A percentile compares a stretch with the other conserved stretches of the same genome.
These are phyloP conservation scores for Pythium vanterpoolii DNA, from an alignment of 352 stramenopile genomes.

Conservation along the genomic window DNA sequence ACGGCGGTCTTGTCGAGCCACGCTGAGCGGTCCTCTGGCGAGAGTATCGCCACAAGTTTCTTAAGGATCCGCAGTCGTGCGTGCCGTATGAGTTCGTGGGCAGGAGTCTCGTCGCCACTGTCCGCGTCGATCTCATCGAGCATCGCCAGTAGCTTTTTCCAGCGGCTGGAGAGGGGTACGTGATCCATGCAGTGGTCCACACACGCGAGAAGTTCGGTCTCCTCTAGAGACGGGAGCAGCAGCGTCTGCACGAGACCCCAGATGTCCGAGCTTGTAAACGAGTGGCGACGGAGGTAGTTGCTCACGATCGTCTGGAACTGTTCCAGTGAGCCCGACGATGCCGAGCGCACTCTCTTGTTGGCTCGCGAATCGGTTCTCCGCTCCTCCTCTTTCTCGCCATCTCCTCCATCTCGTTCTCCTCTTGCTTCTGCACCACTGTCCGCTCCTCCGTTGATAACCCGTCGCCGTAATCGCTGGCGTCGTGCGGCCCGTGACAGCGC, in stretches of 20 bases:
- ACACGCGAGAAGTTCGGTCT: slow-evolving; percentile 38
- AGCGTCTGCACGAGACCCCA: slow-evolving; percentile 37
- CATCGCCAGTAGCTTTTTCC: slow-evolving; percentile 41
- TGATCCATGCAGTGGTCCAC: slow-evolving; percentile 40
- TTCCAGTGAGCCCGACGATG: slow-evolving; percentile 32
- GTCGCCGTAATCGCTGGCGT: slow-evolving; percentile 4
- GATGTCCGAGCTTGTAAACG: slow-evolving; percentile 42
- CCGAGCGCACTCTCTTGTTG: slow-evolving; percentile 3
- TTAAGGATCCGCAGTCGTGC: slow-evolving; percentile 49
- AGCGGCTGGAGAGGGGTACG: slow-evolving; percentile 32
- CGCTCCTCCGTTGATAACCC: slow-evolving; percentile 21
- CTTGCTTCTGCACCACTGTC: slow-evolving; percentile 15
- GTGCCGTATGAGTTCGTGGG: background rate
- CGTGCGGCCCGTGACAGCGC: slow-evolving; percentile 33
- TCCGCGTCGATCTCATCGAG: slow-evolving; percentile 38
- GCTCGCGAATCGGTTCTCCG: no score
- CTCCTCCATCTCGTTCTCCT: background rate
- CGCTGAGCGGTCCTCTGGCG: slow-evolving; percentile 36
- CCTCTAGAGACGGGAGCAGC: slow-evolving; percentile 44
- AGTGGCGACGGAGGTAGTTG: slow-evolving; percentile 57
- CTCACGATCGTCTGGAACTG: slow-evolving; percentile 58
- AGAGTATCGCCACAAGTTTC: slow-evolving; percentile 53
- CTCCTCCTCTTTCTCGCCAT: slow-evolving; percentile 5
- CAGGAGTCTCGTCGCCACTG: slow-evolving; percentile 3
- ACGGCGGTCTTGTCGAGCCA: slow-evolving; percentile 54